phyloP scores from a whole-genome alignment of 306 rosid genomes.

The Geum urbanum region DNA sequence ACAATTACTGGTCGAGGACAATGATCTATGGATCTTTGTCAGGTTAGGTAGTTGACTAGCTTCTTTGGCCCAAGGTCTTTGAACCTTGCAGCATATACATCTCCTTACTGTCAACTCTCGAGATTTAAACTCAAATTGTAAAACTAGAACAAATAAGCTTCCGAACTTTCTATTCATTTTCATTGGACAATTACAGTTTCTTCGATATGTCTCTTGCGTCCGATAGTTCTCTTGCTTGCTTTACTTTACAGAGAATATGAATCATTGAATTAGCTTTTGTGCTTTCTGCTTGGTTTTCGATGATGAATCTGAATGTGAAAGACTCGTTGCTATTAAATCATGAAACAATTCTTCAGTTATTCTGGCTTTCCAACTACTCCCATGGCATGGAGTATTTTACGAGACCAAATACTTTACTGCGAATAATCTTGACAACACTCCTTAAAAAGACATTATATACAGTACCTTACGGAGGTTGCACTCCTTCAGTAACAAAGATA shows the following conservation, averaged over 20 bases:
- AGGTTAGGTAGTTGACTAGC: conserved; percentile 32
- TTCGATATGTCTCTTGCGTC: background rate
- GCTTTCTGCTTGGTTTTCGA: background rate
- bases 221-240: too few species aligned
- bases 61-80: conserved; percentile 36
- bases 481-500: background rate
- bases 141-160: conserved; percentile 39
- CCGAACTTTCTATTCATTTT: conserved; percentile 10
- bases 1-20: conserved; percentile 40
- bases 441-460: background rate
- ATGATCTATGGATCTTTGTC: conserved; percentile 27
- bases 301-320: too few species aligned
- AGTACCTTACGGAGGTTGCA: background rate
- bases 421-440: background rate
- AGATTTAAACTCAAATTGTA: conserved; percentile 30
- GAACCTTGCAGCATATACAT: conserved; percentile 40
- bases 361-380: background rate
- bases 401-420: background rate
- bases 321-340: too few species aligned
- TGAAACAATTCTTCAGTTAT: background rate
- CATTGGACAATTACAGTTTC: conserved; percentile 9
- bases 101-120: conserved; percentile 20
- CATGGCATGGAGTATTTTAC: background rate
- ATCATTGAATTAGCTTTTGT: background rate
- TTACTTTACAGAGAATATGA: too few species aligned